Evolutionary conservation across 495 filamentous ascomycete genomes (phyloP).

Genomic region (Neurospora cerealis): DNA sequence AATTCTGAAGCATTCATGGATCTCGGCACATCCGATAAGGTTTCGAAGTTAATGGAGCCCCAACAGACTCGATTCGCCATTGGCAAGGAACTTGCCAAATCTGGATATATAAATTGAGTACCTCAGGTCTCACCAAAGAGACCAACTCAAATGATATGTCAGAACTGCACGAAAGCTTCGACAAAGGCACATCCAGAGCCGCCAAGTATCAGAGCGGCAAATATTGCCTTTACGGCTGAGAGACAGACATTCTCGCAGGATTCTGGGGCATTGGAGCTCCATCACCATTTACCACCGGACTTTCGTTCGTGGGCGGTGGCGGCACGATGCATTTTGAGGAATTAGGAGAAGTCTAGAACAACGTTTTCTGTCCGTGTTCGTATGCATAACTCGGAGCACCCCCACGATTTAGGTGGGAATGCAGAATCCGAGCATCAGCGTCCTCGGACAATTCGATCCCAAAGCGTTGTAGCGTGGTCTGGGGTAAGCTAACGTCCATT

Average conservation of each 20-base stretch:
- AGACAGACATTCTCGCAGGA: neutral
- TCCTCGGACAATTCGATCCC: neutral
- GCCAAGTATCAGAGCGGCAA: neutral
- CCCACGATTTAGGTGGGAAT: neutral
- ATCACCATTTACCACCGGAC: neutral
- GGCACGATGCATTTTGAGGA: neutral
- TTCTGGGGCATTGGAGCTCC: too few relatives aligned
- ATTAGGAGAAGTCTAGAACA: neutral
- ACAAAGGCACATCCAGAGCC: neutral
- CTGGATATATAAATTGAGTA: neutral
- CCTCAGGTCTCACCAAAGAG: too few relatives aligned
- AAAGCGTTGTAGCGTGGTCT: neutral
- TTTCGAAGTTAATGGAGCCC: neutral
- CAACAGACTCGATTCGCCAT: neutral
- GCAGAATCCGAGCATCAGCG: neutral
- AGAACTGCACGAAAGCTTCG: neutral
- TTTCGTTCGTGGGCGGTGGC: neutral
- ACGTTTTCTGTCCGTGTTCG: neutral
- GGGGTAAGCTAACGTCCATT: neutral
- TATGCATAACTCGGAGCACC: neutral
- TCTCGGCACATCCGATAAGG: neutral
- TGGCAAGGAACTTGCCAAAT: neutral
- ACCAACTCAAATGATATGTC: neutral
- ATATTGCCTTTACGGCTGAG: neutral
- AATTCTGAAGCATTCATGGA: neutral